Percentiles rank a stretch among this genome's conserved stretches.
These are phyloP conservation scores for Monosporascus sp. DNA, from an alignment of 2,329 filamentous ascomycete genomes.

Conservation along the genomic window DNA sequence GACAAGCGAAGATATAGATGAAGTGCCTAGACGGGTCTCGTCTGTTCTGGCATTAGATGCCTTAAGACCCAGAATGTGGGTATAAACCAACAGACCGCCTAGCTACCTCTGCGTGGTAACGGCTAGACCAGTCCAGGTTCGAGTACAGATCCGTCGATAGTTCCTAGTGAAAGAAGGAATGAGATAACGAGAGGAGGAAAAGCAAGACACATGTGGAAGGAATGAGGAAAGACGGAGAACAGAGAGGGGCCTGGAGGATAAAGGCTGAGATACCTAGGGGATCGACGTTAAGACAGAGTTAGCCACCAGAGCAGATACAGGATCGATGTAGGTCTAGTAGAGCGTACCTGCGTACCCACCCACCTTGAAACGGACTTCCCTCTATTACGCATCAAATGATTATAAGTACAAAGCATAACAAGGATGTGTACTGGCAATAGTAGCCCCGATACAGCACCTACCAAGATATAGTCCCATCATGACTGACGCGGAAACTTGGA, in stretches of 20 bases:
- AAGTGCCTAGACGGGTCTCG: neutral
- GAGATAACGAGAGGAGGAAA: neutral
- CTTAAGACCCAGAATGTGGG: neutral
- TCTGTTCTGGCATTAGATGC: neutral
- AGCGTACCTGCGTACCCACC: no score
- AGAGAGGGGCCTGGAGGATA: conserved; percentile 3
- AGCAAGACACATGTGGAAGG: neutral
- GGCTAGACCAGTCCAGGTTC: neutral
- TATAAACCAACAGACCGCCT: neutral
- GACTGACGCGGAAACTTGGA: no score
- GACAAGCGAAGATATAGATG: neutral
- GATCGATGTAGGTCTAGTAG: no score
- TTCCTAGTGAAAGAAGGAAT: neutral
- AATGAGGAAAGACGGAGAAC: neutral
- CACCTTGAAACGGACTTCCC: no score
- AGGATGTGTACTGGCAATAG: no score
- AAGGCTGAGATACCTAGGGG: neutral
- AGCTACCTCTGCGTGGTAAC: neutral
- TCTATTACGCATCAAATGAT: no score
- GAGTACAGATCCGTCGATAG: neutral
- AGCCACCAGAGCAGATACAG: no score
- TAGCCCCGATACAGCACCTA: neutral
- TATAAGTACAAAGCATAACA: no score
- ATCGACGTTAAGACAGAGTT: neutral
- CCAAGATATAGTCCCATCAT: neutral